Percentiles rank a stretch among this genome's conserved stretches.
Conservation (phyloP, 2,329 filamentous ascomycete genomes). For the Talaromyces sp. region DNA sequence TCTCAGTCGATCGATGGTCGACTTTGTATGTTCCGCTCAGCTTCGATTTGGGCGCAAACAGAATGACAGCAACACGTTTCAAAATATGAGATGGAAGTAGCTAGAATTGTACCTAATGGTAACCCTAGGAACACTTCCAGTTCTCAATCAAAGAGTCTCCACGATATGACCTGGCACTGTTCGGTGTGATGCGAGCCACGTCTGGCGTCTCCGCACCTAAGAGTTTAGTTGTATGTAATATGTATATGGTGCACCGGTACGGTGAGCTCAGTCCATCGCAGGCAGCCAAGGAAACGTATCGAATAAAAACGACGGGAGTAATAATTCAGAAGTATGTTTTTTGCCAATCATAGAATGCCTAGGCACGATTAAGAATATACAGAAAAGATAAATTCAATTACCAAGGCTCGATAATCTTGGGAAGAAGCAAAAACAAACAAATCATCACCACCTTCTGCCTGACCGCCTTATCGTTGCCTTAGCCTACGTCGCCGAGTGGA, state of each 20-base stretch:
- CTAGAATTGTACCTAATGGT: neutral
- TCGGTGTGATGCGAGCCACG: slow-evolving; percentile 14
- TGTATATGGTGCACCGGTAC: no score
- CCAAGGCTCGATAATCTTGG: neutral
- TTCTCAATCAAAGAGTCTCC: slow-evolving; percentile 10
- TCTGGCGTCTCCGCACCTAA: slow-evolving; percentile 14
- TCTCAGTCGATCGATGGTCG: neutral
- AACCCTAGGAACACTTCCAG: neutral
- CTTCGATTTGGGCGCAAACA: slow-evolving; percentile 4
- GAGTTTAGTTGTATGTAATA: neutral
- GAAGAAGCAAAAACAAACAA: slow-evolving; percentile 17
- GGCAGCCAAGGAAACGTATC: neutral
- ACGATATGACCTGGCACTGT: slow-evolving; percentile 9
- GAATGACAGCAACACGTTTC: neutral
- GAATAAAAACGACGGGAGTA: neutral
- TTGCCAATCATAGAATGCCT: neutral
- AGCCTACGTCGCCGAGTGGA: slow-evolving; percentile 3
- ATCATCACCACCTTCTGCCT: slow-evolving; percentile 8
- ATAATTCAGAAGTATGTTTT: no score
- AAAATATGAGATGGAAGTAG: neutral
- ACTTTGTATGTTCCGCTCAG: neutral
- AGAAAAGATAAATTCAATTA: neutral
- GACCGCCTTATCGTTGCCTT: slow-evolving; percentile 15
- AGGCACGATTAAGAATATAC: neutral
- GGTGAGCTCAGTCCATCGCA: neutral